A percentile compares a stretch with the other conserved stretches of the same genome.
These are phyloP conservation scores for Trametes meyenii DNA, from an alignment of 768 basidiomycete genomes.

Conservation along the genomic window DNA sequence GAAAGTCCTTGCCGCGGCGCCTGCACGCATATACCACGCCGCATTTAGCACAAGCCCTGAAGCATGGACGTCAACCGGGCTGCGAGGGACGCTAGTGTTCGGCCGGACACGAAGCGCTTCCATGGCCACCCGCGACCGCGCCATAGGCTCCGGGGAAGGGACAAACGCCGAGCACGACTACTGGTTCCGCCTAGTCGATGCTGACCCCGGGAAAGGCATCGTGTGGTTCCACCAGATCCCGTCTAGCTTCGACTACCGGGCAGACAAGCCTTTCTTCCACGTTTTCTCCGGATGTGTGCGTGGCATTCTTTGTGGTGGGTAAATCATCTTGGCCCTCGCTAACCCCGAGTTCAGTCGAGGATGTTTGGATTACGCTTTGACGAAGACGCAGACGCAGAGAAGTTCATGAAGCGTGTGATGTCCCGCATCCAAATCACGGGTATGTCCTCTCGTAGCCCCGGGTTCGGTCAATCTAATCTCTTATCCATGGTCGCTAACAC, in stretches of 20 bases:
- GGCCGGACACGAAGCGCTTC: constrained; percentile 32
- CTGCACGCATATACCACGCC: constrained; percentile 64
- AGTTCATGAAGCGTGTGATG: constrained; percentile 62
- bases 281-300: constrained; percentile 84
- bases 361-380: constrained; percentile 61
- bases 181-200: constrained; percentile 70
- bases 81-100: constrained; percentile 64
- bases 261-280: constrained; percentile 93
- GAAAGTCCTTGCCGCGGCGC: constrained; percentile 52
- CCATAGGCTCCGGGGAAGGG: constrained; percentile 20
- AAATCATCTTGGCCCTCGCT: constrained; percentile 6
- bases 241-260: constrained; percentile 64
- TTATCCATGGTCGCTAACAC: not conserved
- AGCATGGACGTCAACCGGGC: constrained; percentile 60
- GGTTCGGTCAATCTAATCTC: not conserved
- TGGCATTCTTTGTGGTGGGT: not conserved
- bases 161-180: constrained; percentile 40
- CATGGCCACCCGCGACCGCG: constrained; percentile 25
- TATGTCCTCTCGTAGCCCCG: constrained; percentile 19
- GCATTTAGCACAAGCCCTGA: constrained; percentile 47
- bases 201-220: constrained; percentile 52
- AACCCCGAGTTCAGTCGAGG: constrained; percentile 34
- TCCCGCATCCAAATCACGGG: constrained; percentile 50
- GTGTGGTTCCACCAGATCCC: constrained; percentile 73
- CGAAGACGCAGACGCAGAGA: constrained; percentile 59